Conservation (phyloP, 208 protist species). For the Leishmania mexicana region DNA sequence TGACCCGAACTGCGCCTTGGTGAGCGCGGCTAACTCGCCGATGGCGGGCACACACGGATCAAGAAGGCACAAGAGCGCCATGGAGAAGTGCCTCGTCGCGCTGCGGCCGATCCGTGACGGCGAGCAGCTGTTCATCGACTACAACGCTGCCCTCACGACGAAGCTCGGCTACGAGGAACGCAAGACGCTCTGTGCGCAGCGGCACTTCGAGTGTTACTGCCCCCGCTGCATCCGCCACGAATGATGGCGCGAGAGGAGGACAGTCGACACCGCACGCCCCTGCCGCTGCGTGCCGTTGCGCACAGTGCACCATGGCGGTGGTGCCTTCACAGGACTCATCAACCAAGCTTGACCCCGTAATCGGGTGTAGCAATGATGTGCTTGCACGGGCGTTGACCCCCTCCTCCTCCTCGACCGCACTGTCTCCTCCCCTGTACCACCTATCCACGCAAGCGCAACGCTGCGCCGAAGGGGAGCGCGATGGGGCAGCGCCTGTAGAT, state of each 20-base stretch:
- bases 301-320: not conserved
- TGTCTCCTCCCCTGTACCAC: not conserved
- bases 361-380: not conserved
- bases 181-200: conserved; percentile 76
- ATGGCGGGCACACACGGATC: not conserved
- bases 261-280: not conserved
- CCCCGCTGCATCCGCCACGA: conserved; percentile 67
- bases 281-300: not conserved
- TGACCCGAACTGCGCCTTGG: conserved; percentile 77
- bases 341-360: not conserved
- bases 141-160: conserved; percentile 75
- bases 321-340: not conserved
- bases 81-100: conserved; percentile 50
- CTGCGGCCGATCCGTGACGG: conserved; percentile 74
- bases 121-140: conserved; percentile 89
- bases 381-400: not conserved
- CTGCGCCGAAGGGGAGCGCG: not conserved
- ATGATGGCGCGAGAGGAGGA: conserved; percentile 18
- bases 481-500: no score
- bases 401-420: not conserved
- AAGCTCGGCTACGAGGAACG: conserved; percentile 74
- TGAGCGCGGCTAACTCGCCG: conserved; percentile 29
- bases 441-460: not conserved
- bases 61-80: not conserved
- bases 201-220: conserved; percentile 90